These are phyloP conservation scores for Pholiota molesta DNA, from an alignment of 768 basidiomycete genomes.

Conservation along the genomic window DNA sequence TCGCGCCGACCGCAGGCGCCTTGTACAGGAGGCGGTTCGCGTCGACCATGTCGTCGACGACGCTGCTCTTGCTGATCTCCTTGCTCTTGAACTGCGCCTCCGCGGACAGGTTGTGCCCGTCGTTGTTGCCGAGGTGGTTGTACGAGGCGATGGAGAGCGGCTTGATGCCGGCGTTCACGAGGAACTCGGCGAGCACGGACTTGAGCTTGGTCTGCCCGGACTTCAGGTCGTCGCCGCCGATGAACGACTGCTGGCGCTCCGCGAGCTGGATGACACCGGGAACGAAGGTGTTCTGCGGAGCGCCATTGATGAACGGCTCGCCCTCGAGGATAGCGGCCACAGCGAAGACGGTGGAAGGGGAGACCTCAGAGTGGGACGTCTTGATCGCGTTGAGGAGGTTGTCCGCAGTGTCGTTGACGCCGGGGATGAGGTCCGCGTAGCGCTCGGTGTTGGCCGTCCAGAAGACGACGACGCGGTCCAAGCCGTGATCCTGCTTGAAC, in stretches of 20 bases:
- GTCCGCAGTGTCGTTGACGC: constrained; percentile 93
- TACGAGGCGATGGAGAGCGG: constrained; percentile 96
- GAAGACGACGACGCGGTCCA: constrained; percentile 92
- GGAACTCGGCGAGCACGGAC: constrained; percentile 95
- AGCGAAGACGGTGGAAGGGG: constrained; percentile 94
- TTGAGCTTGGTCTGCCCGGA: constrained; percentile 98
- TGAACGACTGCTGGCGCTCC: constrained; percentile 87
- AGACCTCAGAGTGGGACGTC: constrained; percentile 88
- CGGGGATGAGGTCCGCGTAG: constrained; percentile 92
- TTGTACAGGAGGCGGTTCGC: constrained; percentile 91
- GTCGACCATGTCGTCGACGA: constrained; percentile 98
- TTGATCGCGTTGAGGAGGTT: constrained; percentile 84
- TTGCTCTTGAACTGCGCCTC: constrained; percentile 96
- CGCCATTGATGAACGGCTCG: constrained; percentile 95
- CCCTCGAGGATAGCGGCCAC: constrained; percentile 95
- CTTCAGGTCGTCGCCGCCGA: constrained; percentile 98
- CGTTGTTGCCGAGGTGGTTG: constrained; percentile 99
- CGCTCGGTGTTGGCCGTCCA: constrained; percentile 99
- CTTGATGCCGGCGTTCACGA: constrained; percentile 98
- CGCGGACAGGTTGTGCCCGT: constrained; percentile 89
- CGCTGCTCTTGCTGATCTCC: constrained; percentile 96
- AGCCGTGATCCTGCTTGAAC: constrained; percentile 82
- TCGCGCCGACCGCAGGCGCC: constrained; percentile 61
- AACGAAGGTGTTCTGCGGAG: constrained; percentile 99
- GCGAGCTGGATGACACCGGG: constrained; percentile 94